Conservation (phyloP, 305 asterid species). For the Fraxinus latifolia region DNA sequence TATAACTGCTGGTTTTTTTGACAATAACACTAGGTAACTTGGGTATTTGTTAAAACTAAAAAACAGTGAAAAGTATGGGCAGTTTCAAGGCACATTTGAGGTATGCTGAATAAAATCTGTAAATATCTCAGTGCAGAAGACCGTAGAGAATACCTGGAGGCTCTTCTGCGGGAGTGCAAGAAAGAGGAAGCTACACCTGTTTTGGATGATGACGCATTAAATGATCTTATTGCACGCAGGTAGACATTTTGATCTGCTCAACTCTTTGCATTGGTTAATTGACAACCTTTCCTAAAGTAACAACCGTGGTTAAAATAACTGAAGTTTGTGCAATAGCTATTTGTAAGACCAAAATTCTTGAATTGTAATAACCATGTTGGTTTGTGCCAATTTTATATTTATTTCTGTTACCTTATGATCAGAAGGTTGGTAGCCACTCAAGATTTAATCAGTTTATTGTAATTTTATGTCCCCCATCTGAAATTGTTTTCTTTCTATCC, state of each 20-base stretch:
- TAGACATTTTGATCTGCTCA: slow-evolving; percentile 26
- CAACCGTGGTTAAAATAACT: not conserved
- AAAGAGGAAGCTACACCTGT: slow-evolving; percentile 96
- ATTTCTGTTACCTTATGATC: not conserved
- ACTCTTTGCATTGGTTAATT: not conserved
- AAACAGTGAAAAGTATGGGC: slow-evolving; percentile 8
- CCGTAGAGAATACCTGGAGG: slow-evolving; percentile 97
- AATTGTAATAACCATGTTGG: not conserved
- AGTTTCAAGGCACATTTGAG: slow-evolving; percentile 2
- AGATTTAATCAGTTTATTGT: not conserved
- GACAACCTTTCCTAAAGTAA: not conserved
- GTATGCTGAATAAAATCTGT: slow-evolving; percentile 21
- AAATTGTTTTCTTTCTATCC: not conserved
- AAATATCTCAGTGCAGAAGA: slow-evolving; percentile 81
- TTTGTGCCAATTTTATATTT: not conserved
- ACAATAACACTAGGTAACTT: slow-evolving; percentile 86
- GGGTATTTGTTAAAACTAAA: slow-evolving; percentile 14
- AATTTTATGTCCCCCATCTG: not conserved
- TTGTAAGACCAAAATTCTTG: slow-evolving; percentile 5
- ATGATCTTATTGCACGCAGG: slow-evolving; percentile 97
- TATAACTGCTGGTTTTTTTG: slow-evolving; percentile 99
- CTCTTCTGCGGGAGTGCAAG: slow-evolving; percentile 96
- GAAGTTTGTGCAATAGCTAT: not conserved
- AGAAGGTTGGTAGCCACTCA: not conserved
- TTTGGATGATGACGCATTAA: slow-evolving; percentile 89